Percentiles rank a stretch among this genome's conserved stretches.
Conservation (phyloP, 306 rosid genomes). For the cucumber (Cucumis sativus) region Cucumber_9930_V3 NC_026657.2:19582001-19582500, state of each 20-base stretch:
- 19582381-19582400: not conserved
- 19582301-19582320: slow-evolving; percentile 96
- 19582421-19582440: too few relatives aligned
- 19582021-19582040: not conserved
- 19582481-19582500: not conserved
- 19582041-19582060: slow-evolving; percentile 38
- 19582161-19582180: slow-evolving; percentile 5
- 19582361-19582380: slow-evolving; percentile 58
- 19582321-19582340: slow-evolving; percentile 83
- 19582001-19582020: slow-evolving; percentile 1
- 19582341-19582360: slow-evolving; percentile 73
- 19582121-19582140: slow-evolving; percentile 26
- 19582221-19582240: not conserved
- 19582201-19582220: not conserved
- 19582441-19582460: too few relatives aligned
- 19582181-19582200: not conserved
- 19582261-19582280: slow-evolving; percentile 4
- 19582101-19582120: slow-evolving; percentile 2
- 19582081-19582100: slow-evolving; percentile 18
- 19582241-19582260: slow-evolving; percentile 4
- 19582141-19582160: slow-evolving; percentile 39
- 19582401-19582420: too few relatives aligned
- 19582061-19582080: slow-evolving; percentile 62
- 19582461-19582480: not conserved
- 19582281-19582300: slow-evolving; percentile 57